Base-by-base conservation (phyloP, 805 yeast species). In the Gaillardinia entomophila region DNA sequence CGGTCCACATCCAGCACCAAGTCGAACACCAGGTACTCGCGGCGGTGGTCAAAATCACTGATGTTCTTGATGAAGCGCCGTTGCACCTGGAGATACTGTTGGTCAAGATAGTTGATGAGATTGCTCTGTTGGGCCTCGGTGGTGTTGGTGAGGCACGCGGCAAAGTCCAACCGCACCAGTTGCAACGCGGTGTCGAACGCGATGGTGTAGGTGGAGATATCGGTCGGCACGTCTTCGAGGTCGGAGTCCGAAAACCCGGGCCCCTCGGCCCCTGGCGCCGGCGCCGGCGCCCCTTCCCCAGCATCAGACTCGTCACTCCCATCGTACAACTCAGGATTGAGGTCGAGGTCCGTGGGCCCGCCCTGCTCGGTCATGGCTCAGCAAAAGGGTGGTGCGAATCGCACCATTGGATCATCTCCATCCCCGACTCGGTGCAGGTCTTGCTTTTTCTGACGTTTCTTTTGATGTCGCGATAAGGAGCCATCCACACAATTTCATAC, bases 121-220 rank as follows among this genome's bases (percentile, higher is more conserved):
- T 70, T 68, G 27, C 77, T 70, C 48, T 79, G 82, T 44, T 82
- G 88, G 2, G 38, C 14, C 12, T 36, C 34, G 8, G 51, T 28
- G 7, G 19, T 16, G 22, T 17, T 11, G 6, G 16, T 2, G 12
- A 15, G 29, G 19, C n/a, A 16, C 6, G n/a, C 38, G 11, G 31
- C 23, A 30, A 56, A 45, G 24, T 43, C 37, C 8, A 31, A 4
- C 24, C 28, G 29, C 5, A 49, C 34, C 12, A 33, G 26, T 14
- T 38, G 45, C 28, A 40, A 55, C 3, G 49, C 59, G 12, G 48
- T 49, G 17, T 62, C 66, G 40, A 63, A 63, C 1, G 60, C 49
- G 4, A 41, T 22, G 1, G 64, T 57, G 11, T 49, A 32, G 29
- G 48, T 42, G 15, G 37, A 17, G n/a, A n/a, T n/a, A n/a, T n/a